Evolutionary conservation across 2,329 filamentous ascomycete genomes (phyloP).

Genomic region (Dothidotthia symphoricarpi): DNA sequence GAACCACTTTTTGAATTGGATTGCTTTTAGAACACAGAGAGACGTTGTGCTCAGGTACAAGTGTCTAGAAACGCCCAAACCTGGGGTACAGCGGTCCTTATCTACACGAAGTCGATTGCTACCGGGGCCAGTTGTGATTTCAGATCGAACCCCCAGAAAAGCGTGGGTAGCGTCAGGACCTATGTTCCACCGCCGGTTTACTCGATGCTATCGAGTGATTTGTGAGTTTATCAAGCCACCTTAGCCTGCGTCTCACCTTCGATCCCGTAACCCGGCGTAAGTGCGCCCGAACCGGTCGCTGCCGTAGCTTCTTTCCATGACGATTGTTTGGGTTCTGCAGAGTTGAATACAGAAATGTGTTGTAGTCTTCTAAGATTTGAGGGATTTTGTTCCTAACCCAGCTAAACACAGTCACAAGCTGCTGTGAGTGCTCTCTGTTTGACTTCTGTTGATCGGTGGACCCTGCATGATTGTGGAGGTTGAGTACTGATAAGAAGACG

Average conservation of each 20-base stretch:
- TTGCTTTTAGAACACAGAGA: slow-evolving; percentile 4
- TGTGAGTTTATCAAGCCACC: slow-evolving; percentile 31
- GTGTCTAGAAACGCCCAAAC: slow-evolving; percentile 25
- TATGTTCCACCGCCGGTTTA: slow-evolving; percentile 26
- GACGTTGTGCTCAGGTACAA: slow-evolving; percentile 1
- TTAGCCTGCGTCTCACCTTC: slow-evolving; percentile 18
- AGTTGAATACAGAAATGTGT: too few relatives aligned
- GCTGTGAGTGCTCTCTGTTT: too few relatives aligned
- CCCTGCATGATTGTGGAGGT: not conserved
- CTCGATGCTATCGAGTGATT: slow-evolving; percentile 37
- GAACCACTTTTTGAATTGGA: slow-evolving; percentile 6
- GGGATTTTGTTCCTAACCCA: too few relatives aligned
- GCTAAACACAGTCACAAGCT: too few relatives aligned
- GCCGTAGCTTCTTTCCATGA: slow-evolving; percentile 3
- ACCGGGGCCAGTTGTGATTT: slow-evolving; percentile 6
- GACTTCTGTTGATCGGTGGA: too few relatives aligned
- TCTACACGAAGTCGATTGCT: slow-evolving; percentile 17
- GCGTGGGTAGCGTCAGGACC: slow-evolving; percentile 19
- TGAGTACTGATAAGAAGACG: slow-evolving; percentile 24
- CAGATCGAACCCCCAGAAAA: slow-evolving; percentile 13
- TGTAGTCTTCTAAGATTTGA: too few relatives aligned
- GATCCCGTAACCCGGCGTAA: slow-evolving; percentile 14
- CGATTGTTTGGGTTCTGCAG: not conserved
- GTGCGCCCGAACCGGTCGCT: slow-evolving; percentile 8
- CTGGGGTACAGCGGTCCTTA: slow-evolving; percentile 39